Conservation (phyloP, 225 moss, liverwort and hornwort species). For the Pseudoscleropodium purum region DNA sequence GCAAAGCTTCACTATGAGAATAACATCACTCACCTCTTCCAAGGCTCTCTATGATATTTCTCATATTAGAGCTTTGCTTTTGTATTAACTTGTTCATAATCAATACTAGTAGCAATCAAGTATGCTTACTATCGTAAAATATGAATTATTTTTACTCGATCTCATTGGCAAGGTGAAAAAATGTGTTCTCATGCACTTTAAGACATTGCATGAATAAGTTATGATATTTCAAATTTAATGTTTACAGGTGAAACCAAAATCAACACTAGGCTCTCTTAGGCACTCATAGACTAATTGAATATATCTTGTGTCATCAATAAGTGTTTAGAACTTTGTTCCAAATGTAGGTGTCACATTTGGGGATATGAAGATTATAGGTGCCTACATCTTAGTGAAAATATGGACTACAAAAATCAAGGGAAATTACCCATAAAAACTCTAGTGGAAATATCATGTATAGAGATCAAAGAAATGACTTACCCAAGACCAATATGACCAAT, state of each 20-base stretch:
- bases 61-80: background rate
- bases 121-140: background rate
- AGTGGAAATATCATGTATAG: background rate
- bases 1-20: accelerated
- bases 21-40: accelerated
- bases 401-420: accelerated
- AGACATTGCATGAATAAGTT: background rate
- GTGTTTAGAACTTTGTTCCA: background rate
- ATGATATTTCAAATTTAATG: background rate
- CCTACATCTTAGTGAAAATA: background rate
- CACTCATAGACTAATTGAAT: background rate
- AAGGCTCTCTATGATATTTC: background rate
- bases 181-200: background rate
- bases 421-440: background rate
- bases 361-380: background rate
- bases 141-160: background rate
- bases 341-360: background rate
- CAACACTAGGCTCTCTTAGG: background rate
- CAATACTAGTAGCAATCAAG: background rate
- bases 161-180: background rate
- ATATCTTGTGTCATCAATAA: background rate
- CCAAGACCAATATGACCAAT: background rate
- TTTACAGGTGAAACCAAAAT: background rate
- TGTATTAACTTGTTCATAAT: background rate
- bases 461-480: background rate